Evolutionary conservation across 306 rosid species (phyloP).

Genomic region (Psophocarpus tetragonolobus): DNA sequence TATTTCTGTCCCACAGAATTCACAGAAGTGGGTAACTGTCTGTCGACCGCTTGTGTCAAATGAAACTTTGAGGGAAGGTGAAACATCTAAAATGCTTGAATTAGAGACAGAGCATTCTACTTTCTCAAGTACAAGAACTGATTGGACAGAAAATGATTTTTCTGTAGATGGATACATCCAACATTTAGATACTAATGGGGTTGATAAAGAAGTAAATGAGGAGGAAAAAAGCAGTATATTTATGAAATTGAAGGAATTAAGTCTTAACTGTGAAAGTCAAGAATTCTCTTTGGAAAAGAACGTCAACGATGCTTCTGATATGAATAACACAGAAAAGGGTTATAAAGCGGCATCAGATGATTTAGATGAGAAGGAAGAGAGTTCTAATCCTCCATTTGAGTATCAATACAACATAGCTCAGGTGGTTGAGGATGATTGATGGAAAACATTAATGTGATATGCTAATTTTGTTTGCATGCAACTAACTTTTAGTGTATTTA

Average conservation of each 20-base stretch:
- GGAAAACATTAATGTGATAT: not conserved
- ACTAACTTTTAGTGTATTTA: slow-evolving; percentile 33
- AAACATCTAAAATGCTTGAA: slow-evolving; percentile 32
- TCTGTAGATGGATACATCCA: slow-evolving; percentile 40
- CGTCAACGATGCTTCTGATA: slow-evolving; percentile 29
- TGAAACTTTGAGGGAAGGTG: slow-evolving; percentile 38
- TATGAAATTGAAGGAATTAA: slow-evolving; percentile 61
- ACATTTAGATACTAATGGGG: slow-evolving; percentile 39
- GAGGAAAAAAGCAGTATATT: slow-evolving; percentile 44
- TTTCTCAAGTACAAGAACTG: slow-evolving; percentile 37
- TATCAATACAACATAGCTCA: slow-evolving; percentile 45
- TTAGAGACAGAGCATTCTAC: slow-evolving; percentile 36
- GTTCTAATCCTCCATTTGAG: slow-evolving; percentile 38
- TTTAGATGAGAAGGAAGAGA: slow-evolving; percentile 48
- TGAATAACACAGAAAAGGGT: slow-evolving; percentile 26
- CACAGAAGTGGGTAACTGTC: slow-evolving; percentile 33
- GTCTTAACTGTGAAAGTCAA: slow-evolving; percentile 40
- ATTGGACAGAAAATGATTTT: slow-evolving; percentile 41
- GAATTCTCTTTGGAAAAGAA: slow-evolving; percentile 35
- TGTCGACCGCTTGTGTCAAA: slow-evolving; percentile 38
- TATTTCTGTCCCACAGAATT: slow-evolving; percentile 29
- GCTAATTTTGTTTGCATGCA: slow-evolving; percentile 17
- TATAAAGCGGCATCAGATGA: slow-evolving; percentile 19
- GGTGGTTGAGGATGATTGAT: slow-evolving; percentile 43
- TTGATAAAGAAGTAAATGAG: slow-evolving; percentile 39